Evolutionary conservation across 495 filamentous ascomycete species (phyloP).

Genomic region (Venustampulla echinocandica): DNA sequence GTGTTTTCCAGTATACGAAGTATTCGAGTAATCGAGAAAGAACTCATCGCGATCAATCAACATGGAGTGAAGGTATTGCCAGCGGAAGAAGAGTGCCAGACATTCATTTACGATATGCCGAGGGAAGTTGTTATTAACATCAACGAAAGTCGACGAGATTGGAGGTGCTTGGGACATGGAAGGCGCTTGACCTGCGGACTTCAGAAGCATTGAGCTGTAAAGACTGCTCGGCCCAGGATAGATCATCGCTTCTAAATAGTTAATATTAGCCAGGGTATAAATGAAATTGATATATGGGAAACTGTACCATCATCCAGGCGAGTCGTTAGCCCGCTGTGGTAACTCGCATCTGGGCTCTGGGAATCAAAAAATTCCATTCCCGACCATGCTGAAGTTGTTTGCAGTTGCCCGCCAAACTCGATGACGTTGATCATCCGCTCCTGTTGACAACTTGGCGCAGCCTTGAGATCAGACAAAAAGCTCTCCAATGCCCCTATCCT

Average conservation of each 20-base stretch:
- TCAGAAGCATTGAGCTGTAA: neutral
- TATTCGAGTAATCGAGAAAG: neutral
- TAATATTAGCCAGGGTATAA: neutral
- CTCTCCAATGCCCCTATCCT: neutral
- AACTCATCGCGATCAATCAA: slow-evolving; percentile 1
- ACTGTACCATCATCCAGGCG: neutral
- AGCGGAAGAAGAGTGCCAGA: neutral
- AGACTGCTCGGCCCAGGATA: neutral
- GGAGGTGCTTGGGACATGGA: neutral
- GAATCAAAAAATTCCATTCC: too few relatives aligned
- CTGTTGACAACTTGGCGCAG: neutral
- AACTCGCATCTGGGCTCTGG: too few relatives aligned
- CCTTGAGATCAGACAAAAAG: neutral
- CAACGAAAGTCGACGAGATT: neutral
- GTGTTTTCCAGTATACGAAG: neutral
- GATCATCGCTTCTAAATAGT: neutral
- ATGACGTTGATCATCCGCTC: neutral
- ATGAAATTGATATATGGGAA: neutral
- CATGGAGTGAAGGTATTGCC: neutral
- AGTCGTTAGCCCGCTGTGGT: too few relatives aligned
- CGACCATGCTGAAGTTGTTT: too few relatives aligned
- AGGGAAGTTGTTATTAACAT: neutral
- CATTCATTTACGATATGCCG: neutral
- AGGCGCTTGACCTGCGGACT: neutral
- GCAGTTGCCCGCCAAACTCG: neutral